Evolutionary conservation across 495 filamentous ascomycete genomes (phyloP), one percentile per base, ranked within the genome.

Genomic region (Xylaria curta): DNA sequence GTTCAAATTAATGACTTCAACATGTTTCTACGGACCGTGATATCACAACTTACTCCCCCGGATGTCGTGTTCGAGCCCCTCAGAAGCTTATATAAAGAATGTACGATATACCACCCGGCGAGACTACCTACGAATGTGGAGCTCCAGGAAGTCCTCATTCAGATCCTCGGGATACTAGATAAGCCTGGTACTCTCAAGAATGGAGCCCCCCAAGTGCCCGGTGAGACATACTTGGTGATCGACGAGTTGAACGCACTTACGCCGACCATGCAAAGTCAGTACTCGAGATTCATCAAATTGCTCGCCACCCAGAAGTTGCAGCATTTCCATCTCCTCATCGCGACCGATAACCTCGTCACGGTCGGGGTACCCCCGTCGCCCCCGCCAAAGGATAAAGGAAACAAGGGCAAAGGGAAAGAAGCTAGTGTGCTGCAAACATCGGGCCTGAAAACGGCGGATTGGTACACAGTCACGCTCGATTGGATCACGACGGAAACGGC

Each of bases 181-280:
- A 66, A 24, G 26, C 28, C 63, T 7, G 3, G 4, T 6, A 4
- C 62, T 36, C 62, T 26, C 5, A 65, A 65, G 15, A n/a, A 65
- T 1, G 62, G 62, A n/a, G 62, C 33, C 1, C 13, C 44, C 6
- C 6, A 51, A 21, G 26, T 1, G 38, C 46, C 63, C 17, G 63
- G 63, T 8, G 31, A 66, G 28, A 66, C 63, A 21, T 66, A 66
- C 40, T 10, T 66, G 26, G 46, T 51, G 4, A 66, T 66, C 63
- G 63, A 66, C 31, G 46, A 66, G 46, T 1, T 66, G 4, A 31
- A 19, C 26, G 15, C 46, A 8, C 12, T 66, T 3, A n/a, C 46
- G 63, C 44, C 46, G 28, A 51, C n/a, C 12, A 66, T 66, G 46
- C 44, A 15, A 13, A 24, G 28, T 17, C 24, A 66, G 7, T 66